Evolutionary conservation across 805 yeast genomes (phyloP).

Genomic region (Saitoella complicata): DNA sequence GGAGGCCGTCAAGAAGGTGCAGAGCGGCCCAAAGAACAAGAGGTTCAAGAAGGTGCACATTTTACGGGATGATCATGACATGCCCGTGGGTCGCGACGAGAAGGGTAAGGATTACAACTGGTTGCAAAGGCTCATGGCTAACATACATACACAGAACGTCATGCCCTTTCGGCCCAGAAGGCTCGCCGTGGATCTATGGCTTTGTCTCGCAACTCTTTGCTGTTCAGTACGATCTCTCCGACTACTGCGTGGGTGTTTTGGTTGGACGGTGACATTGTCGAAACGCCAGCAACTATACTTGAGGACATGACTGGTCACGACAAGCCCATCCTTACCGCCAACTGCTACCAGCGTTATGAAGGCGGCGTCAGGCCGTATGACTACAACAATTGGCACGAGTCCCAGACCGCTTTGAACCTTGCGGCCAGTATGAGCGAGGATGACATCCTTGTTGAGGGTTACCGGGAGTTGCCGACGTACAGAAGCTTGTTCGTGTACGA

Average conservation of each 20-base stretch:
- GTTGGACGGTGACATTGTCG: slow-evolving; percentile 91
- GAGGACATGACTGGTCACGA: slow-evolving; percentile 79
- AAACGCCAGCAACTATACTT: slow-evolving; percentile 64
- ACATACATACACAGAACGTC: slow-evolving; percentile 33
- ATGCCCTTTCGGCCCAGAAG: slow-evolving; percentile 72
- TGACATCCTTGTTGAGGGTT: slow-evolving; percentile 90
- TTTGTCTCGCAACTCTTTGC: slow-evolving; percentile 76
- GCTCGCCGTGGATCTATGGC: slow-evolving; percentile 86
- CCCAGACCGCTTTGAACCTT: slow-evolving; percentile 60
- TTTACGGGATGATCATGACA: slow-evolving; percentile 70
- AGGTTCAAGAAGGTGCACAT: slow-evolving; percentile 75
- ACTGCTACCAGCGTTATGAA: slow-evolving; percentile 71
- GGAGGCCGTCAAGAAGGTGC: slow-evolving; percentile 54
- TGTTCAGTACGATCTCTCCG: slow-evolving; percentile 78
- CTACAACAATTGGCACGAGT: slow-evolving; percentile 72
- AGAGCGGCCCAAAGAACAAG: slow-evolving; percentile 44
- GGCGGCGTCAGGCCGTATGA: slow-evolving; percentile 73
- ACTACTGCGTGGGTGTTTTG: slow-evolving; percentile 89
- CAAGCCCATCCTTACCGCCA: slow-evolving; percentile 79
- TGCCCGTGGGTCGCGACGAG: slow-evolving; percentile 59
- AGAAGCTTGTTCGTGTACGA: slow-evolving; percentile 87
- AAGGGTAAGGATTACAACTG: slow-evolving; percentile 28
- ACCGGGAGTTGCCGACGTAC: slow-evolving; percentile 81
- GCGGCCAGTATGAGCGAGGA: slow-evolving; percentile 66
- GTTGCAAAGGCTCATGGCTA: neutral